A percentile compares a stretch with the other conserved stretches of the same genome.
Evolutionary conservation across 352 stramenopile species (phyloP).

Genomic region (Paralagenidium karlingii): DNA sequence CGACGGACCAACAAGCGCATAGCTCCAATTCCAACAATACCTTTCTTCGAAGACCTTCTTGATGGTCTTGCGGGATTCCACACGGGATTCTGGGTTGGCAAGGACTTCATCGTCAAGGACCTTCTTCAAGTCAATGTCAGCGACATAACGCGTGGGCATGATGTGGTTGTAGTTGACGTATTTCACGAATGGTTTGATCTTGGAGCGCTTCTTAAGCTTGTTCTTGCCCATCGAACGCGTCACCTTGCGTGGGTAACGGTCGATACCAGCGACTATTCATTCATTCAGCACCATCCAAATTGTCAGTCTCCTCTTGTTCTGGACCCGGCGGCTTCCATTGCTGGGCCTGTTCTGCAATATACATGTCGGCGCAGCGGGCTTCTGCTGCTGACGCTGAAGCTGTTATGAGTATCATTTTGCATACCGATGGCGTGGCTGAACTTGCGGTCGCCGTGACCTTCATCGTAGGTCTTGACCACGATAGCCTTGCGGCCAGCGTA

Average conservation of each 20-base stretch:
- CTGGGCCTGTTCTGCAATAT: no score
- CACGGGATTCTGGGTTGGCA: constrained; percentile 61
- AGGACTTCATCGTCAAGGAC: constrained; percentile 87
- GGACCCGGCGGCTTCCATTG: background rate
- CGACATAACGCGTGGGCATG: constrained; percentile 98
- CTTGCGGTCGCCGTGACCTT: constrained; percentile 92
- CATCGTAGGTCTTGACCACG: constrained; percentile 98
- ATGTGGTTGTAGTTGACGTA: constrained; percentile 99
- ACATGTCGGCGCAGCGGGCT: no score
- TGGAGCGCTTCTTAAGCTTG: constrained; percentile 96
- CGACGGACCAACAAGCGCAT: constrained; percentile 6
- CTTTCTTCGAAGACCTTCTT: constrained; percentile 99
- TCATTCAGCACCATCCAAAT: no score
- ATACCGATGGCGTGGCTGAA: constrained; percentile 94
- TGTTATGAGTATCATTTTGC: no score
- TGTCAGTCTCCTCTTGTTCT: background rate
- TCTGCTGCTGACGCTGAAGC: no score
- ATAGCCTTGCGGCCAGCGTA: constrained; percentile 99
- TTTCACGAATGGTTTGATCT: constrained; percentile 99
- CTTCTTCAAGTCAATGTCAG: constrained; percentile 99
- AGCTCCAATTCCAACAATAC: no score
- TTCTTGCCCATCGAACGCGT: constrained; percentile 94
- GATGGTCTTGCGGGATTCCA: constrained; percentile 96
- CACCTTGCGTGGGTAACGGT: constrained; percentile 94
- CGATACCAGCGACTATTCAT: constrained; percentile 86